Conservation (phyloP, 106 monocot species). For the Amphibolis antarctica region DNA sequence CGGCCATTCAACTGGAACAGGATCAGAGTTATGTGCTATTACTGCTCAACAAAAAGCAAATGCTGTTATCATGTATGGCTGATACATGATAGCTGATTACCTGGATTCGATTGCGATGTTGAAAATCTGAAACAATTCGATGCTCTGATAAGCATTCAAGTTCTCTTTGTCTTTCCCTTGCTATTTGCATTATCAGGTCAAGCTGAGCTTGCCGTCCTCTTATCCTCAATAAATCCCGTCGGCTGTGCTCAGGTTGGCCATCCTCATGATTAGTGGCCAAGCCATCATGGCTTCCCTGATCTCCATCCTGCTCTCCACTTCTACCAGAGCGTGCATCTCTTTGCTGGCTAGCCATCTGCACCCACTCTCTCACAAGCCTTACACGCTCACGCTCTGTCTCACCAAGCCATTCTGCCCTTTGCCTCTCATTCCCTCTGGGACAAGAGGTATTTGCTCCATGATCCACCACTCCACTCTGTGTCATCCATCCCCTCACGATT, state of each 20-base stretch:
- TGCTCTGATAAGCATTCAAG: conserved; percentile 73
- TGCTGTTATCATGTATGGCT: too few species aligned
- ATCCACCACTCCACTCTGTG: conserved; percentile 28
- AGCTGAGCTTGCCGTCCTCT: conserved; percentile 65
- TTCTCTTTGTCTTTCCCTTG: conserved; percentile 67
- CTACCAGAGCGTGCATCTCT: conserved; percentile 30
- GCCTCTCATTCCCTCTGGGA: conserved; percentile 24
- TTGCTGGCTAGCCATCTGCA: conserved; percentile 61
- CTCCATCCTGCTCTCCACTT: conserved; percentile 20
- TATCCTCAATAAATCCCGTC: conserved; percentile 46
- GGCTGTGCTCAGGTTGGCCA: conserved; percentile 24
- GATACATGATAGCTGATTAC: conserved; percentile 20
- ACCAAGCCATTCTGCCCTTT: conserved; percentile 66
- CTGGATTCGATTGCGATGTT: conserved; percentile 83
- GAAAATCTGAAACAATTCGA: conserved; percentile 73
- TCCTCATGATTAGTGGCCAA: conserved; percentile 26
- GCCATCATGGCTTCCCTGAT: conserved; percentile 11
- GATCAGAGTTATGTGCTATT: too few species aligned
- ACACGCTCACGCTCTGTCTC: conserved; percentile 85
- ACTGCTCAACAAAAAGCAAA: too few species aligned
- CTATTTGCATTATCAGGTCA: conserved; percentile 70
- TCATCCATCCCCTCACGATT: conserved; percentile 56
- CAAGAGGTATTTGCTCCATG: conserved; percentile 10
- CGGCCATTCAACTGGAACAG: too few species aligned
- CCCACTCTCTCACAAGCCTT: conserved; percentile 75